Percentiles rank a stretch among this genome's conserved stretches.
phyloP scores from a whole-genome alignment of 345 rosid genomes.

The Dipteronia sinensis region DNA sequence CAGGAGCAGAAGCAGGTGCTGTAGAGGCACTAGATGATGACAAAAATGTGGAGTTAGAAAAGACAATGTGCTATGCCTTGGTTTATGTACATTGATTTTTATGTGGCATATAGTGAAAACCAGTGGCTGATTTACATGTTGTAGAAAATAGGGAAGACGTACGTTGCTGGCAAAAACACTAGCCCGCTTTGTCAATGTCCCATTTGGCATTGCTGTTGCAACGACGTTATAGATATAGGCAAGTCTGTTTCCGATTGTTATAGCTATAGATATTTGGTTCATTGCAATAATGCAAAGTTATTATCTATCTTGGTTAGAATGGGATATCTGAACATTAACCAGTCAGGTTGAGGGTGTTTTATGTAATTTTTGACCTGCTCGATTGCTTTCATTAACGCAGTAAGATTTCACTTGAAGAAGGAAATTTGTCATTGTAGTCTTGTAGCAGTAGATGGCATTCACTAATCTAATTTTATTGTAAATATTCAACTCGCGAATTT shows the following conservation, averaged over 20 bases:
- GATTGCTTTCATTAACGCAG: not conserved
- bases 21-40: constrained; percentile 58
- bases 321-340: no score
- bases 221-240: constrained; percentile 87
- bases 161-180: constrained; percentile 79
- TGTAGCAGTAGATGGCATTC: not conserved
- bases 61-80: constrained; percentile 74
- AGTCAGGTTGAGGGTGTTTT: no score
- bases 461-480: not conserved
- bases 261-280: not conserved
- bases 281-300: no score
- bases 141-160: constrained; percentile 69
- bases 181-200: constrained; percentile 83
- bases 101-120: not conserved
- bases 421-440: not conserved
- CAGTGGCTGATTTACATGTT: constrained; percentile 28
- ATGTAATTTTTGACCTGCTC: not conserved
- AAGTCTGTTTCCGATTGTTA: constrained; percentile 21
- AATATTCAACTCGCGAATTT: not conserved
- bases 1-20: constrained; percentile 60
- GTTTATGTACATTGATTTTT: constrained; percentile 8
- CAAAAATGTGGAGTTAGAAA: constrained; percentile 84
- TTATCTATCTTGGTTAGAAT: no score
- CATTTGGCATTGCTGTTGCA: constrained; percentile 85
- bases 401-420: not conserved